A percentile compares a stretch with the other conserved stretches of the same genome.
phyloP scores from a whole-genome alignment of 345 rosid species.

The Luvunga scandens region DNA sequence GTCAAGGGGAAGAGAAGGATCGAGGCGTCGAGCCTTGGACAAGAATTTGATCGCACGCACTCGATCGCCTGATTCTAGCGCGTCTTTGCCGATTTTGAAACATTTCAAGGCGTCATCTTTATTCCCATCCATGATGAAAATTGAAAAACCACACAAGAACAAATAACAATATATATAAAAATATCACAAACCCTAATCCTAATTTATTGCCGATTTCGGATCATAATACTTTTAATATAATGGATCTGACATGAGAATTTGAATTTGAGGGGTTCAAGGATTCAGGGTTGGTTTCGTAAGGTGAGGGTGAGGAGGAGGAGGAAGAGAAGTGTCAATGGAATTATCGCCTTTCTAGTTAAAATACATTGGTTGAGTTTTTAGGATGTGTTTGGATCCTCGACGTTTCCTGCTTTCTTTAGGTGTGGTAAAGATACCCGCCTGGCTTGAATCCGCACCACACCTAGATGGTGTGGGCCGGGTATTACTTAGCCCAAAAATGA shows the following conservation, averaged over 20 bases:
- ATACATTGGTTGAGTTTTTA: neutral
- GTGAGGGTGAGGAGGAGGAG: neutral
- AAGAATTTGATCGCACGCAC: slow-evolving; percentile 78
- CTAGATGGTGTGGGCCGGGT: too few species aligned
- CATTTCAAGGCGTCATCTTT: slow-evolving; percentile 92
- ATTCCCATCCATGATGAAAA: slow-evolving; percentile 73
- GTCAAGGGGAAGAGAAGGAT: slow-evolving; percentile 61
- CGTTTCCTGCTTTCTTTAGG: too few species aligned
- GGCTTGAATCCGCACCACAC: too few species aligned
- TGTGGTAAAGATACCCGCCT: too few species aligned
- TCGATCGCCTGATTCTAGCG: slow-evolving; percentile 70
- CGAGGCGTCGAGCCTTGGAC: slow-evolving; percentile 89
- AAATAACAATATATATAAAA: neutral
- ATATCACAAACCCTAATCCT: neutral
- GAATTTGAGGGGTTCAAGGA: neutral
- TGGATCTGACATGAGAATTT: neutral
- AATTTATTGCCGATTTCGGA: neutral
- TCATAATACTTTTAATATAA: neutral
- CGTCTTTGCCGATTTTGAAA: slow-evolving; percentile 73
- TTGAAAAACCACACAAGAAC: neutral
- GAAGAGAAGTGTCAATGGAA: neutral
- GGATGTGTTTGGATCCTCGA: slow-evolving; percentile 9
- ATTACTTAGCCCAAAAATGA: too few species aligned
- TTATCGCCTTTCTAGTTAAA: neutral
- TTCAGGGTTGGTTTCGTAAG: neutral